Percentiles rank a stretch among this genome's conserved stretches.
phyloP scores from a whole-genome alignment of 2,329 filamentous ascomycete genomes.

The Exophiala xenobiotica region DNA sequence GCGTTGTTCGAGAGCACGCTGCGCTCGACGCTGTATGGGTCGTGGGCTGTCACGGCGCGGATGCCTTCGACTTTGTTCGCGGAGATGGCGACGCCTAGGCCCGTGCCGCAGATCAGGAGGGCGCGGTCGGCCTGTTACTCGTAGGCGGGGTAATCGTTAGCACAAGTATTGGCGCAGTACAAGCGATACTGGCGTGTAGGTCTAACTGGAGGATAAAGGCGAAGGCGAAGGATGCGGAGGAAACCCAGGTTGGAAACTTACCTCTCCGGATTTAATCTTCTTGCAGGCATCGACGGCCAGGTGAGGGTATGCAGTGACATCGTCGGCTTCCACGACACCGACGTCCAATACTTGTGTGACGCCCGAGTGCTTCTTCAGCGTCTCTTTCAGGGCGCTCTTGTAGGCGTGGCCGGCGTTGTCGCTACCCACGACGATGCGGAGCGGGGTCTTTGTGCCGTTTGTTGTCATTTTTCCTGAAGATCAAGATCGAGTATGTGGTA shows the following conservation, averaged over 20 bases:
- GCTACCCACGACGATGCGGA: constrained; percentile 63
- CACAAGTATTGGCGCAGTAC: background rate
- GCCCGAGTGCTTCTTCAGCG: constrained; percentile 66
- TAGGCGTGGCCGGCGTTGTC: constrained; percentile 75
- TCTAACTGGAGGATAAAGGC: background rate
- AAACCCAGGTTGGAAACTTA: constrained; percentile 12
- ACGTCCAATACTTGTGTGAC: constrained; percentile 72
- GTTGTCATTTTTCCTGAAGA: constrained; percentile 18
- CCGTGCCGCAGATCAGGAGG: constrained; percentile 80
- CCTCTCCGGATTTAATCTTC: constrained; percentile 46
- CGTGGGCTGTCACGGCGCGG: constrained; percentile 84
- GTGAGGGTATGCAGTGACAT: constrained; percentile 81
- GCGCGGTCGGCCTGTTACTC: constrained; percentile 69
- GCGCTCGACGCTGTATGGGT: constrained; percentile 79
- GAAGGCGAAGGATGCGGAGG: constrained; percentile 1
- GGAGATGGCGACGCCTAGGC: constrained; percentile 81
- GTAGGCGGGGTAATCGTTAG: background rate
- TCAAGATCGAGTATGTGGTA: constrained; percentile 1
- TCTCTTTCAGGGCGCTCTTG: constrained; percentile 73
- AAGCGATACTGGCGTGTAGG: too few relatives aligned
- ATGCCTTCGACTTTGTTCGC: constrained; percentile 86
- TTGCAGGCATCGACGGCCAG: constrained; percentile 71
- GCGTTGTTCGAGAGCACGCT: constrained; percentile 81
- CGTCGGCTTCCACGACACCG: constrained; percentile 62
- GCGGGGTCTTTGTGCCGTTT: constrained; percentile 33